These are phyloP conservation scores for Saccharomycopsis guyanensis DNA, from an alignment of 805 yeast species.

Conservation along the genomic window DNA sequence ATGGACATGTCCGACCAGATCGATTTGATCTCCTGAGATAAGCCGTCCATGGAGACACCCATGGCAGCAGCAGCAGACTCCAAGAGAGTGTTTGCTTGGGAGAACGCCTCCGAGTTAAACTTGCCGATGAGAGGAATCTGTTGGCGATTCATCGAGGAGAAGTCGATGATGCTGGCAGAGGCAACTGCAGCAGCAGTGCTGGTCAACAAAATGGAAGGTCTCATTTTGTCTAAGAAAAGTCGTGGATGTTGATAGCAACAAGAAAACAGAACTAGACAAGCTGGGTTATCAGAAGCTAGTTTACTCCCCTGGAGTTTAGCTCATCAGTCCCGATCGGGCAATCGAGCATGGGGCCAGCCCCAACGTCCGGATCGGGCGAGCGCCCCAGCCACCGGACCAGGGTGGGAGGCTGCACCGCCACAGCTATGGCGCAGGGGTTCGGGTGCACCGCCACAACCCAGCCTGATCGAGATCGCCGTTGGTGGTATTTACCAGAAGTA, in stretches of 20 bases:
- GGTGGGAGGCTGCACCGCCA: too few relatives aligned
- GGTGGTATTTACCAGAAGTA: too few relatives aligned
- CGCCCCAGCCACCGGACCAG: too few relatives aligned
- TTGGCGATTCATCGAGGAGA: background rate
- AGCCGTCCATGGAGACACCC: conserved; percentile 41
- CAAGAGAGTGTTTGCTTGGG: conserved; percentile 28
- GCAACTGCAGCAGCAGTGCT: background rate
- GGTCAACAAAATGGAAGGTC: background rate
- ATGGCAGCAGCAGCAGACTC: conserved; percentile 44
- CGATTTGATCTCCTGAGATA: conserved; percentile 42
- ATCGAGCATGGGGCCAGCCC: background rate
- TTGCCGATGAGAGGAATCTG: conserved; percentile 14
- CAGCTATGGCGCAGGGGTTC: too few relatives aligned
- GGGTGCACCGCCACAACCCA: too few relatives aligned
- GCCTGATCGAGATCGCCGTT: too few relatives aligned
- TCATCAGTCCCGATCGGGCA: background rate
- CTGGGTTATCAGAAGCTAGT: background rate
- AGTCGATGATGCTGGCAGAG: conserved; percentile 3
- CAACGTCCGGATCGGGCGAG: background rate
- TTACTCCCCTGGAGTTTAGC: background rate
- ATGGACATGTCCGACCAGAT: conserved; percentile 60
- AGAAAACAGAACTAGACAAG: background rate
- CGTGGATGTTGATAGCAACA: background rate
- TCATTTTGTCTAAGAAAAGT: too few relatives aligned
- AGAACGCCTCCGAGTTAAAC: conserved; percentile 2